Evolutionary conservation across 2,329 filamentous ascomycete species (phyloP), one percentile per base, ranked within the genome.

Genomic region (Westerdykella ornata): DNA sequence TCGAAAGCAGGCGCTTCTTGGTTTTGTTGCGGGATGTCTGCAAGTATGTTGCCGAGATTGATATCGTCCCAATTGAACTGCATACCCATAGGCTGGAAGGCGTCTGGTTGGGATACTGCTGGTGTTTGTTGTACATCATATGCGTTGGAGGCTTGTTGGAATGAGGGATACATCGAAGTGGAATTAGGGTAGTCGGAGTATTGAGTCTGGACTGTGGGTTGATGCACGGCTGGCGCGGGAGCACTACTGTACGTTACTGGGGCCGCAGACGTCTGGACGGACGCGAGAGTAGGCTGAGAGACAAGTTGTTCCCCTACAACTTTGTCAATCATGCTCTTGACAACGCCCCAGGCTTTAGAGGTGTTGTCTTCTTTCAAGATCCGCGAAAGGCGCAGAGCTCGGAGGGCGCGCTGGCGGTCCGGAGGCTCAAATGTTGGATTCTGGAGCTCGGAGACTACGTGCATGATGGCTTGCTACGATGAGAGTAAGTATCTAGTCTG

Each of bases 251-350:
- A 33, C 42, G 11, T 15, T 44, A 31, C 47, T 49, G 34, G 6
- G 22, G 22, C 8, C 28, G 36, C 12, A 7, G 9, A 11, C n/a
- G 37, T 32, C 22, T 33, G 30, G 30, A 33, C 16, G 8, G 30
- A 33, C 22, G 22, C 22, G 12, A 26, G 22, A 26, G 22, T 7
- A 26, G 22, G 22, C 33, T 47, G 47, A 1, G 51, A 47, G 22
- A 47, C 35, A 15, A 43, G 49, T 34, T 60, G 51, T 33, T 63
- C 59, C 2, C 51, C 47, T 16, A 65, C 46, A 3, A 59, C 54
- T 41, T 58, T 61, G 39, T 67, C 64, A 32, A 67, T 66, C 62
- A 67, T 67, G 33, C 51, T 51, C 19, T 60, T 62, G 7, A 66
- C 57, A 13, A 59, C 63, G 16, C 56, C 49, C 64, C 64, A 67